Evolutionary conservation across 257 asterid species (phyloP).

Genomic region (Primulina eburnea): DNA sequence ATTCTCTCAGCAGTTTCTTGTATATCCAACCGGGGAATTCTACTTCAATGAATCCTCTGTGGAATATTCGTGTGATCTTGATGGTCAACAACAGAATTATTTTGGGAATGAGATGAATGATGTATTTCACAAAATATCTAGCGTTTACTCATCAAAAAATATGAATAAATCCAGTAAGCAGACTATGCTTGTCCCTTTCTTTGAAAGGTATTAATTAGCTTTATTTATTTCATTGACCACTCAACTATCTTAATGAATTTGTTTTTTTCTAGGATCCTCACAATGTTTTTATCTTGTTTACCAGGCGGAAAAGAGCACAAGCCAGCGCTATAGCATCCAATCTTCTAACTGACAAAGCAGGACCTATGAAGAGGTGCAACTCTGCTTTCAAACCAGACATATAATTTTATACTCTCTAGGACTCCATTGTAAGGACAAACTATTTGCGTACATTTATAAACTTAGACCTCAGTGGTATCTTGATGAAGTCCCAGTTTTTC

Average conservation of each 20-base stretch:
- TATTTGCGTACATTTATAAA: too few relatives aligned
- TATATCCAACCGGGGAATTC: conserved; percentile 52
- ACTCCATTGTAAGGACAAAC: not conserved
- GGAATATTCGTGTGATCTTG: conserved; percentile 26
- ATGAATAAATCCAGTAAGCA: conserved; percentile 49
- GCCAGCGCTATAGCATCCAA: conserved; percentile 3
- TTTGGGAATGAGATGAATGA: conserved; percentile 44
- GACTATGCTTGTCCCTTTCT: conserved; percentile 82
- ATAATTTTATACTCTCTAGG: not conserved
- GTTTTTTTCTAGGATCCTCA: not conserved
- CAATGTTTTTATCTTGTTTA: not conserved
- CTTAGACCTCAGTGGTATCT: not conserved
- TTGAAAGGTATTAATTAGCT: conserved; percentile 60
- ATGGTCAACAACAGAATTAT: conserved; percentile 32
- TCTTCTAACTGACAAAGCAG: not conserved
- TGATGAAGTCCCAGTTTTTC: not conserved
- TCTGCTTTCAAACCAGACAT: not conserved
- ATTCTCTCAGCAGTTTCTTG: conserved; percentile 37
- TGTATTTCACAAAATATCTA: conserved; percentile 44
- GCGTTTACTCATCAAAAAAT: conserved; percentile 37
- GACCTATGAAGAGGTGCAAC: conserved; percentile 11
- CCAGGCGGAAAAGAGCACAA: conserved; percentile 23
- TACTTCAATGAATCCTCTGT: conserved; percentile 42
- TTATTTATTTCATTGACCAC: conserved; percentile 1
- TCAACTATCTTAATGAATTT: not conserved